Percentiles rank a stretch among this genome's conserved stretches.
Evolutionary conservation across 2,329 filamentous ascomycete genomes (phyloP).

Genomic region (Byssoonygena ceratinophila): DNA sequence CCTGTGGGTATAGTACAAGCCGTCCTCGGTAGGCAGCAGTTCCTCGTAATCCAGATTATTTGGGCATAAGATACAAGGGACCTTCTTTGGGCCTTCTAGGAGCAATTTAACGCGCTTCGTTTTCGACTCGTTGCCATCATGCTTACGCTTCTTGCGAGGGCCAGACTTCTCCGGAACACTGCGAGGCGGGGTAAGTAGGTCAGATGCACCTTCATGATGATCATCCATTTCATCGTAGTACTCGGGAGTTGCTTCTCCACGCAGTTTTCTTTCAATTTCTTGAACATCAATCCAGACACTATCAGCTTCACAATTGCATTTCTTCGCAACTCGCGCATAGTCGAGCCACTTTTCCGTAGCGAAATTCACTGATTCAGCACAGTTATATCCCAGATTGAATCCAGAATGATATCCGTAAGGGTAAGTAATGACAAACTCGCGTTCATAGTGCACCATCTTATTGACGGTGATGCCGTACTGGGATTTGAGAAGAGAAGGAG

Average conservation of each 20-base stretch:
- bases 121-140: slow-evolving; percentile 46
- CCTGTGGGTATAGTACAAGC: slow-evolving; percentile 67
- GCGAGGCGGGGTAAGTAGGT: slow-evolving; percentile 67
- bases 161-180: slow-evolving; percentile 61
- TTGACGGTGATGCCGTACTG: slow-evolving; percentile 95
- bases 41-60: slow-evolving; percentile 75
- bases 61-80: slow-evolving; percentile 83
- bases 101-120: slow-evolving; percentile 70
- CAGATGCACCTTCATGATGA: slow-evolving; percentile 52
- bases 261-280: slow-evolving; percentile 86
- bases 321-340: slow-evolving; percentile 90
- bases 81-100: slow-evolving; percentile 58
- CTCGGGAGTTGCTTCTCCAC: slow-evolving; percentile 61
- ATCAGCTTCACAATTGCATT: slow-evolving; percentile 92
- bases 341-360: slow-evolving; percentile 90
- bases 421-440: slow-evolving; percentile 96
- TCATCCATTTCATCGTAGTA: slow-evolving; percentile 41
- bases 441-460: slow-evolving; percentile 86
- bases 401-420: slow-evolving; percentile 98
- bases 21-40: slow-evolving; percentile 78
- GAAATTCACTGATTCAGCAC: slow-evolving; percentile 97
- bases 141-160: slow-evolving; percentile 60
- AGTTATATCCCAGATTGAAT: slow-evolving; percentile 97
- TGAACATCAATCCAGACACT: slow-evolving; percentile 97
- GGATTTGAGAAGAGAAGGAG: slow-evolving; percentile 72